Evolutionary conservation across 441 rosid genomes (phyloP).

Genomic region (Populus trichocarpa): DNA sequence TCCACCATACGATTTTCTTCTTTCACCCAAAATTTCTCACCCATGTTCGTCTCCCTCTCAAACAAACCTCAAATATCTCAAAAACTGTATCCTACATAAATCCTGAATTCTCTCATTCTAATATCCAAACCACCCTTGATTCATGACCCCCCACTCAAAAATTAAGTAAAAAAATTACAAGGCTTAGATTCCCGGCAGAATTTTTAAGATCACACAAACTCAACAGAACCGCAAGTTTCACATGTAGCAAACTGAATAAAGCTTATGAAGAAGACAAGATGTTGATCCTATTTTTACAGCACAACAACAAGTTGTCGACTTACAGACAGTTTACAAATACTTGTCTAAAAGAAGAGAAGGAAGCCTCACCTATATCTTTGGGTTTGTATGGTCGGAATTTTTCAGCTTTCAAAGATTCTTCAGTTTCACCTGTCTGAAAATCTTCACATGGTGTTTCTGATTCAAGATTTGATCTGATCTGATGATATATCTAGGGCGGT

Average conservation of each 20-base stretch:
- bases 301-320: not conserved
- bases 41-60: slow-evolving; percentile 40
- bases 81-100: not conserved
- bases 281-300: not conserved
- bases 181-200: not conserved
- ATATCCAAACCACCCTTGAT: not conserved
- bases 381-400: not conserved
- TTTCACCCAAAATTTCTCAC: slow-evolving; percentile 55
- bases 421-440: not conserved
- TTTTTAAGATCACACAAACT: not conserved
- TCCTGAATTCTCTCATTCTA: not conserved
- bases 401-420: not conserved
- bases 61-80: slow-evolving; percentile 10
- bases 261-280: not conserved
- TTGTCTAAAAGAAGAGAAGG: not conserved
- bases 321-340: not conserved
- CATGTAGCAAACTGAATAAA: not conserved
- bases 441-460: not conserved
- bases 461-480: not conserved
- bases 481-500: not conserved
- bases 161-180: not conserved
- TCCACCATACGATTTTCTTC: slow-evolving; percentile 67
- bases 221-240: not conserved
- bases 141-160: not conserved
- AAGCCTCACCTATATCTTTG: not conserved